Percentiles rank a stretch among this genome's conserved stretches.
Conservation (phyloP, 192 early-diverging fungal genomes). For the Dissophora ornata region DNA sequence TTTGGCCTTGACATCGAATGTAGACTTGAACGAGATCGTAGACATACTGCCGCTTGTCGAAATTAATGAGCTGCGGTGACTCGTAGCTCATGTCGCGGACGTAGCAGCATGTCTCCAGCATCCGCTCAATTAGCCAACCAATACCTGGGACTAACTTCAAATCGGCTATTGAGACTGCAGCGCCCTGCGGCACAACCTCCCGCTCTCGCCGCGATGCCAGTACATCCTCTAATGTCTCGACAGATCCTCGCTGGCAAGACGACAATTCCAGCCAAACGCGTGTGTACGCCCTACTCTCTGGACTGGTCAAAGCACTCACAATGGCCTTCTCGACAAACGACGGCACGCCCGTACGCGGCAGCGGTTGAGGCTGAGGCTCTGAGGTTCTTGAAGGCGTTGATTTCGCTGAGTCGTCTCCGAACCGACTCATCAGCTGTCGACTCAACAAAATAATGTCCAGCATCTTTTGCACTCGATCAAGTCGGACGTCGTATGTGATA, state of each 20-base stretch:
- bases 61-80: conserved; percentile 68
- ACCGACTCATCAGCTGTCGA: conserved; percentile 46
- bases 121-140: conserved; percentile 80
- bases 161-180: neutral
- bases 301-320: conserved; percentile 75
- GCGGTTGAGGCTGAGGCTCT: no score
- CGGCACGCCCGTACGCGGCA: conserved; percentile 55
- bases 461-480: conserved; percentile 68
- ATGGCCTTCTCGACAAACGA: conserved; percentile 78
- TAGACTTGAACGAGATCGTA: conserved; percentile 64
- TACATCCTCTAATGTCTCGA: conserved; percentile 68
- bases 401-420: conserved; percentile 17
- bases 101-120: conserved; percentile 76
- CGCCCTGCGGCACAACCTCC: neutral
- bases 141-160: conserved; percentile 71
- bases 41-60: conserved; percentile 76
- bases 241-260: conserved; percentile 56
- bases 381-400: neutral
- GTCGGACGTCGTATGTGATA: conserved; percentile 62
- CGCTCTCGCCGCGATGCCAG: conserved; percentile 10
- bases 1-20: conserved; percentile 21
- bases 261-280: conserved; percentile 74
- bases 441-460: conserved; percentile 69
- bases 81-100: conserved; percentile 67
- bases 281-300: conserved; percentile 72